phyloP scores from a whole-genome alignment of 2,329 filamentous ascomycete genomes.

The Neocatenulostroma microsporum region DNA sequence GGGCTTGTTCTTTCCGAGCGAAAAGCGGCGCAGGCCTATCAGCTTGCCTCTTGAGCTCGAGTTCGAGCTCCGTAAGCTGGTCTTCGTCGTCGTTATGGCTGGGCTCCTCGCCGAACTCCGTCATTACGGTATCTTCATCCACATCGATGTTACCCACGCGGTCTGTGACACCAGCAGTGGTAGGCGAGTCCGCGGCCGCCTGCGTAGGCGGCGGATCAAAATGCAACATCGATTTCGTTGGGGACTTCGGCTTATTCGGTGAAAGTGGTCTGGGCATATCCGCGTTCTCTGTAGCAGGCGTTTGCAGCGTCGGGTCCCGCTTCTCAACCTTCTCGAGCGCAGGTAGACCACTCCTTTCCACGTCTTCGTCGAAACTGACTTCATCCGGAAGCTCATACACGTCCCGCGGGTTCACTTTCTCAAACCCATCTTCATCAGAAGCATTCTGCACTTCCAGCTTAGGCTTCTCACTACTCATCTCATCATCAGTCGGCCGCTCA shows the following conservation, averaged over 20 bases:
- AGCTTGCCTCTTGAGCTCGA: constrained; percentile 38
- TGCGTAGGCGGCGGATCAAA: constrained; percentile 24
- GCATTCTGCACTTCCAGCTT: constrained; percentile 70
- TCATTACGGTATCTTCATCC: constrained; percentile 50
- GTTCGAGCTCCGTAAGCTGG: constrained; percentile 25
- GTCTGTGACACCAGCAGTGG: constrained; percentile 47
- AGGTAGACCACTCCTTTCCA: constrained; percentile 23
- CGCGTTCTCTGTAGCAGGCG: constrained; percentile 9
- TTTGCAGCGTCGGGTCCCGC: constrained; percentile 12
- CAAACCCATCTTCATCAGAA: constrained; percentile 85
- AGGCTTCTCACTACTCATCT: constrained; percentile 55
- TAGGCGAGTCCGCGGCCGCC: constrained; percentile 41
- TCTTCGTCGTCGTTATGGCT: constrained; percentile 24
- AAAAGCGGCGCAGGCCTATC: constrained; percentile 64
- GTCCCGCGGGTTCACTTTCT: constrained; percentile 67
- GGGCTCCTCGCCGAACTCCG: constrained; percentile 26
- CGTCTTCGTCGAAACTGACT: constrained; percentile 58
- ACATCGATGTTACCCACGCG: constrained; percentile 52
- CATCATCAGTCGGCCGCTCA: constrained; percentile 35
- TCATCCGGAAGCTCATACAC: constrained; percentile 52
- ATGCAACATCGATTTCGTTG: constrained; percentile 14
- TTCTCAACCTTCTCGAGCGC: constrained; percentile 23
- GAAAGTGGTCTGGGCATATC: constrained; percentile 25
- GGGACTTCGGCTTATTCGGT: constrained; percentile 21
- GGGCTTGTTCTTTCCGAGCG: constrained; percentile 32